Percentiles rank a stretch among this genome's conserved stretches.
Conservation (phyloP, 345 rosid genomes). For the Linum tenue region DNA sequence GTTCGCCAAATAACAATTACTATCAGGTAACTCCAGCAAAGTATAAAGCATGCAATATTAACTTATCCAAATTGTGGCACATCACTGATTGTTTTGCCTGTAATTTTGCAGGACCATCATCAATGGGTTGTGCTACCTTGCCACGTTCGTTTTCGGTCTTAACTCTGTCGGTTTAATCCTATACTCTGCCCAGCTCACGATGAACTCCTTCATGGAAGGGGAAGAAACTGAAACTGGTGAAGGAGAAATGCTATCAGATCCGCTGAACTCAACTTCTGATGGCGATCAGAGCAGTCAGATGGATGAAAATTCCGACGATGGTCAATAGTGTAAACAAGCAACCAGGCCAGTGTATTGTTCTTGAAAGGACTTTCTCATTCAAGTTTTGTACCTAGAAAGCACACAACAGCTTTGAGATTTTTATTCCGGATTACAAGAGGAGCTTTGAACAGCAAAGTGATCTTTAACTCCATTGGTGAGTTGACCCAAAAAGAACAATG, state of each 20-base stretch:
- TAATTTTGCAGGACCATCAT: slow-evolving; percentile 56
- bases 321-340: too few species aligned
- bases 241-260: background rate
- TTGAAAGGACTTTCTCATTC: too few species aligned
- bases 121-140: slow-evolving; percentile 85
- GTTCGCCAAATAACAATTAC: slow-evolving; percentile 86
- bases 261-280: too few species aligned
- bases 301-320: too few species aligned
- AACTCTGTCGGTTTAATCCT: slow-evolving; percentile 72
- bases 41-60: too few species aligned
- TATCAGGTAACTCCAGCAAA: slow-evolving; percentile 38
- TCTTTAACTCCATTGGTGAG: background rate
- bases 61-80: too few species aligned
- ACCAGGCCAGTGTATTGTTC: too few species aligned
- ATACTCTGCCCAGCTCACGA: slow-evolving; percentile 64
- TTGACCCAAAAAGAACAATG: too few species aligned
- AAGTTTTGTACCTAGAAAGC: too few species aligned
- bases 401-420: too few species aligned
- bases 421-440: too few species aligned
- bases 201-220: slow-evolving; percentile 41
- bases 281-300: too few species aligned
- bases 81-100: slow-evolving; percentile 9
- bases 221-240: slow-evolving; percentile 20
- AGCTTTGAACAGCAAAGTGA: slow-evolving; percentile 24
- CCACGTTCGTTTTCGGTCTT: slow-evolving; percentile 86